Evolutionary conservation across 176 grass and related monocot species (phyloP), one percentile per base, ranked within the genome.

Genomic region (Tuctoria greenei): DNA sequence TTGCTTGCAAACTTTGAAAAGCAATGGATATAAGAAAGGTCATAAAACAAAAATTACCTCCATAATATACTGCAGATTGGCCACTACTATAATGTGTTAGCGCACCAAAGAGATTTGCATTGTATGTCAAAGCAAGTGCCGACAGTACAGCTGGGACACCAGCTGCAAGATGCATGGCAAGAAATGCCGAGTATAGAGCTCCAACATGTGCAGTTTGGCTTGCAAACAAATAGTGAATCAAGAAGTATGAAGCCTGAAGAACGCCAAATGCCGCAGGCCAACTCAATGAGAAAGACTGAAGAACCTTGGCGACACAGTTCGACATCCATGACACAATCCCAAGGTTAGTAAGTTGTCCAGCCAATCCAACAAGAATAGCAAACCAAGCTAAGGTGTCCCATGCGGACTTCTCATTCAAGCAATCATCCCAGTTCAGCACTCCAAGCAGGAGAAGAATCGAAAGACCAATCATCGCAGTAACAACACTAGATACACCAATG

Each of bases 331-430:
- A 84, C 16, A 99, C 82, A 58, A 99, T 85, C 17, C 87, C 91
- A 1, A 99, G 72, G 56, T 78, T 95, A 51, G 89, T 92, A 50
- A 95, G 89, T 78, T 95, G 95, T 50, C 91, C 91, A 5, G 95
- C 91, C 89, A 99, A 88, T 85, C 95, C 95, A 50, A 99, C 95
- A 76, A 99, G 83, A 83, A 99, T 88, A 65, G 95, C 95, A 90
- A 99, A 99, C 95, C 91, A 99, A 79, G 87, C 87, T 67, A 99
- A 87, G 39, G 91, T 99, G 84, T 99, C 95, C 91, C 91, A 95
- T 71, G 91, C 95, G 57, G 95, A 95, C 61, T 95, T 99, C 83
- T 99, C 95, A 82, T 81, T 92, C 72, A 99, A 81, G 64, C 95
- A 95, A 46, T 92, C 95, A 49, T 99, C 95, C 95, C 91, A 99